These are phyloP conservation scores for Beauveria medogensis DNA, from an alignment of 2,329 filamentous ascomycete genomes.

Conservation along the genomic window DNA sequence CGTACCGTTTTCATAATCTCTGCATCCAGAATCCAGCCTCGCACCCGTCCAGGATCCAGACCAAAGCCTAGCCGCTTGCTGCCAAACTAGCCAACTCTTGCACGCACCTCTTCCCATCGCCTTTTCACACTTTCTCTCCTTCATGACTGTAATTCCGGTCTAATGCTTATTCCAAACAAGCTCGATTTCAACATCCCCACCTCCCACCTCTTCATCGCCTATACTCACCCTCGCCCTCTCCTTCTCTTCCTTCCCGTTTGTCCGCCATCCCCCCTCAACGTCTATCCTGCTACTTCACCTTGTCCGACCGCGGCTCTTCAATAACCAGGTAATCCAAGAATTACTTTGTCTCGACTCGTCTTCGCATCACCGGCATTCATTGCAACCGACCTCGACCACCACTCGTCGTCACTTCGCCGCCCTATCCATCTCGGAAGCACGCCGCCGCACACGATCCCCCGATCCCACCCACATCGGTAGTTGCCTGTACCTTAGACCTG, in stretches of 20 bases:
- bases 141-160: neutral
- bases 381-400: neutral
- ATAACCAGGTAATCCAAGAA: neutral
- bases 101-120: no score
- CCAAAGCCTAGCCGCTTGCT: no score
- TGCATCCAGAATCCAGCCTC: no score
- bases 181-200: neutral
- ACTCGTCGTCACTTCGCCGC: neutral
- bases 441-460: neutral
- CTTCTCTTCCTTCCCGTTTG: neutral
- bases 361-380: neutral
- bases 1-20: no score
- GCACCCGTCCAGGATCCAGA: no score
- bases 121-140: neutral
- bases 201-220: neutral
- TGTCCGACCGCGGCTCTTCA: neutral
- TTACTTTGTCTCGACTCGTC: neutral
- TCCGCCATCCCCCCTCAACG: neutral
- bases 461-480: slow-evolving; percentile 1
- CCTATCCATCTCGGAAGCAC: neutral
- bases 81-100: no score
- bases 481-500: neutral
- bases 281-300: neutral
- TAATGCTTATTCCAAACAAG: neutral
- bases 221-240: neutral